Evolutionary conservation across 2,329 filamentous ascomycete species (phyloP).

Genomic region (Pestalotiopsis sp.): DNA sequence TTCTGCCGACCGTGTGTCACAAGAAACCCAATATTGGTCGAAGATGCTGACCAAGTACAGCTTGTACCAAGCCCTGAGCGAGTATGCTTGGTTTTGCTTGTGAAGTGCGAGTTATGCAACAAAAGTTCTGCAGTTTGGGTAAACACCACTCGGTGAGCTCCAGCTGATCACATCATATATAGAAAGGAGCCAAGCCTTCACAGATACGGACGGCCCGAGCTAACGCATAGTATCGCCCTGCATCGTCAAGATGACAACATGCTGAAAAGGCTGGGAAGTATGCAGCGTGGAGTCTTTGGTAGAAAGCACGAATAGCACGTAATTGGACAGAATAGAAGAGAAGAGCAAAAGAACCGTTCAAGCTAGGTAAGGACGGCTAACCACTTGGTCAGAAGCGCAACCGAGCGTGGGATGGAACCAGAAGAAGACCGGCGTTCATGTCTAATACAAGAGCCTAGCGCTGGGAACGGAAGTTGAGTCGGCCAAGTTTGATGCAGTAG

Average conservation of each 20-base stretch:
- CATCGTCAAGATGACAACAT: slow-evolving; percentile 3
- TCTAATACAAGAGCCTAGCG: neutral
- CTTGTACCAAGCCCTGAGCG: neutral
- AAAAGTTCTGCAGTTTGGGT: neutral
- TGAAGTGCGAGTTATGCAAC: neutral
- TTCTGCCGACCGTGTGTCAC: slow-evolving; percentile 1
- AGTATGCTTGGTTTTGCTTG: neutral
- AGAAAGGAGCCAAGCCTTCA: neutral
- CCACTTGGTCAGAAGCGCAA: slow-evolving; percentile 6
- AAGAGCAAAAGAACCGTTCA: neutral
- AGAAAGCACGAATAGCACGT: neutral
- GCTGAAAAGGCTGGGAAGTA: neutral
- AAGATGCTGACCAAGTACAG: neutral
- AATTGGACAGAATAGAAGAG: neutral
- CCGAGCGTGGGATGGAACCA: slow-evolving; percentile 5
- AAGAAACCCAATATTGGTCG: slow-evolving; percentile 3
- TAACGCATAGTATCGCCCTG: neutral
- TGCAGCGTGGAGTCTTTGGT: neutral
- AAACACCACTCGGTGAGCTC: neutral
- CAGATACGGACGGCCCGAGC: neutral
- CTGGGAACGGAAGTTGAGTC: slow-evolving; percentile 11
- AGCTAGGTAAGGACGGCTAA: neutral
- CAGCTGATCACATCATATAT: slow-evolving; percentile 5
- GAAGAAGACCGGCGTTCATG: neutral
- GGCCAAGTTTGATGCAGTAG: neutral